phyloP scores from a whole-genome alignment of 345 rosid species.

The Corchorus capsularis region DNA sequence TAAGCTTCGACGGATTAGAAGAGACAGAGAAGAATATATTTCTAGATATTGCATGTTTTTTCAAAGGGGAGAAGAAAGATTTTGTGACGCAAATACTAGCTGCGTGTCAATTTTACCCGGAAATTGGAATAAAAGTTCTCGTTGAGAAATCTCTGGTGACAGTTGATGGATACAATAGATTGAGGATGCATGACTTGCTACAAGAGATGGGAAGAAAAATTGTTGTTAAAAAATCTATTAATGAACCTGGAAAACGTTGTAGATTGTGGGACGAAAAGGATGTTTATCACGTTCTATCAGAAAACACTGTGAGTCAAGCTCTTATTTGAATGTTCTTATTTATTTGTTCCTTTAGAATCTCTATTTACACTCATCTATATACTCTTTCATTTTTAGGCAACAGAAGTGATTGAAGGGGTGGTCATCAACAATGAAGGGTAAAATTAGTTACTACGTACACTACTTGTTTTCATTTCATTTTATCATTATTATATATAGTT shows the following conservation, averaged over 20 bases:
- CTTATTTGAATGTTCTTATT: background rate
- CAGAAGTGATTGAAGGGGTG: conserved; percentile 30
- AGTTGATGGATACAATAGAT: conserved; percentile 14
- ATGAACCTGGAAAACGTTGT: conserved; percentile 40
- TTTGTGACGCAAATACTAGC: conserved; percentile 44
- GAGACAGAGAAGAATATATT: conserved; percentile 44
- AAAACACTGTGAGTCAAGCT: conserved; percentile 45
- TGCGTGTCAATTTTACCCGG: conserved; percentile 52
- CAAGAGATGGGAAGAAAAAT: conserved; percentile 73
- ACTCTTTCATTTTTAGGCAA: conserved; percentile 27
- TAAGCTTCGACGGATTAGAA: conserved; percentile 58
- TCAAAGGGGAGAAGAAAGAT: conserved; percentile 40
- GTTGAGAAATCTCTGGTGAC: conserved; percentile 52
- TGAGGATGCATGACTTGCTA: conserved; percentile 77
- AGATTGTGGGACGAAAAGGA: conserved; percentile 60
- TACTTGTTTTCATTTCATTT: too few relatives aligned
- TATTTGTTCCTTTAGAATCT: background rate
- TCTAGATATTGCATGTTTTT: conserved; percentile 72
- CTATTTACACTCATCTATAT: background rate
- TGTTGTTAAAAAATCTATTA: conserved; percentile 24
- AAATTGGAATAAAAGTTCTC: conserved; percentile 46
- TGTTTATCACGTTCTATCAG: conserved; percentile 33
- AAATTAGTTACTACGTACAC: too few relatives aligned
- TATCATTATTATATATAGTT: too few relatives aligned
- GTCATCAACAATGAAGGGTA: background rate